Base-by-base conservation (phyloP, 1,284 basidiomycete species). In the Grifola frondosa region DNA sequence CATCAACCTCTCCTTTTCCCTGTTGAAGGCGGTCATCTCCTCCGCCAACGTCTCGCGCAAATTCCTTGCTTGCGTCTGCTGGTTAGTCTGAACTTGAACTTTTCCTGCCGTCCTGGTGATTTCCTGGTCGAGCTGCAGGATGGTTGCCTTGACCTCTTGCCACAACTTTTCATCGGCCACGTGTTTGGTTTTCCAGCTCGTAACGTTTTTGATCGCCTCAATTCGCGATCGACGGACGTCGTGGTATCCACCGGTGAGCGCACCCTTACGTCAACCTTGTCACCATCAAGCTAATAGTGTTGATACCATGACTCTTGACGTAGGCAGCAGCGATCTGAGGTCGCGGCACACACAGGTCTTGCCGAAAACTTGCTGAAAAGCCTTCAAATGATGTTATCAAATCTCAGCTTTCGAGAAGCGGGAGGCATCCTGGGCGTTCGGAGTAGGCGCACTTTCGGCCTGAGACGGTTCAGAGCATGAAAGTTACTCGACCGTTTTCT, bases 311-410 rank as follows among this genome's bases (percentile, higher is more conserved):
- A 56, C 86, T 90, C 60, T 96, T 89, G 36, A 96, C 93, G 65
- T 98, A 99, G 6, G 91, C 89, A 5, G 93, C 89, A 7, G 94
- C 96, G 54, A 95, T 88, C 9, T 86, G 44, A 99, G 80, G 60
- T 96, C 91, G 24, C 87, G 80, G 62, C 96, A 98, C 26, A 99
- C 90, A 64, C 96, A 93, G 1, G 94, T 98, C 65, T 93, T 93
- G 24, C 94, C 94, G 58, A 99, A 99, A n/a, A 99, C 93, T 63
- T 98, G 96, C 61, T 95, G 84, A 66, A 99, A 92, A 0, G 97
- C 97, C 53, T 90, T 88, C 30, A 77, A 71, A 59, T 87, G 87
- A 13, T 65, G 3, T 71, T 71, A 52, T 95, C 86, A 60, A 85
- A 99, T 3, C 75, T 73, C 43, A 99, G 78, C 64, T 95, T 95